A percentile compares a stretch with the other conserved stretches of the same genome.
Conservation (phyloP, 208 protist species). For the Trypanosoma rangeli region DNA sequence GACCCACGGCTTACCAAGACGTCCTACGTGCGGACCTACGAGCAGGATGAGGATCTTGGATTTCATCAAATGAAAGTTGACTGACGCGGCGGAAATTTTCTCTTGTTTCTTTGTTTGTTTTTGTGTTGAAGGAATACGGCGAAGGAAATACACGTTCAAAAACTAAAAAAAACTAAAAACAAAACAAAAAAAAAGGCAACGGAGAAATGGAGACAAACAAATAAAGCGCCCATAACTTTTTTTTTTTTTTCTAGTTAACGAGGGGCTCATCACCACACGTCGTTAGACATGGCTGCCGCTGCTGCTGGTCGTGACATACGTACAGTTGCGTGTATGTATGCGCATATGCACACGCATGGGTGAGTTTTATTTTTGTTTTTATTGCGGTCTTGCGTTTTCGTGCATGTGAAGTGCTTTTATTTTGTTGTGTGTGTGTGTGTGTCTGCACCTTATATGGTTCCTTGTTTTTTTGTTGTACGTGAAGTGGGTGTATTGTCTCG, state of each 20-base stretch:
- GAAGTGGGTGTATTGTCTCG: too few relatives aligned
- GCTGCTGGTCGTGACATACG: not conserved
- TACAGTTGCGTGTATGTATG: slow-evolving; percentile 1
- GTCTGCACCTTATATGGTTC: too few relatives aligned
- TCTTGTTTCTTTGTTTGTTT: slow-evolving; percentile 2
- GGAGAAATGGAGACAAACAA: not conserved
- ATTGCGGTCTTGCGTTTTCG: not conserved
- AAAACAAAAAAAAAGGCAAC: not conserved
- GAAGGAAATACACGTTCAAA: not conserved
- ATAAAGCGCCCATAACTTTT: not conserved
- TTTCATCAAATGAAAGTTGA: slow-evolving; percentile 76
- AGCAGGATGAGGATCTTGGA: slow-evolving; percentile 95
- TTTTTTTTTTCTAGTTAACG: not conserved
- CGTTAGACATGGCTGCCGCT: not conserved
- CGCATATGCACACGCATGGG: not conserved
- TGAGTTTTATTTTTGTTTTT: slow-evolving; percentile 1
- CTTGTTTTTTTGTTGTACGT: not conserved
- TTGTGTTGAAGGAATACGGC: not conserved
- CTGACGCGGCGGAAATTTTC: slow-evolving; percentile 10
- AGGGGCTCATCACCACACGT: not conserved
- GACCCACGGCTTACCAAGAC: slow-evolving; percentile 82
- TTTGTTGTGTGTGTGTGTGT: too few relatives aligned
- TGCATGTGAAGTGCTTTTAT: not conserved
- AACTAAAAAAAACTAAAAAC: not conserved
- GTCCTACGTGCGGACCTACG: slow-evolving; percentile 83